Evolutionary conservation across 2,329 filamentous ascomycete species (phyloP).

Genomic region (Verticillium zaregamsianum): DNA sequence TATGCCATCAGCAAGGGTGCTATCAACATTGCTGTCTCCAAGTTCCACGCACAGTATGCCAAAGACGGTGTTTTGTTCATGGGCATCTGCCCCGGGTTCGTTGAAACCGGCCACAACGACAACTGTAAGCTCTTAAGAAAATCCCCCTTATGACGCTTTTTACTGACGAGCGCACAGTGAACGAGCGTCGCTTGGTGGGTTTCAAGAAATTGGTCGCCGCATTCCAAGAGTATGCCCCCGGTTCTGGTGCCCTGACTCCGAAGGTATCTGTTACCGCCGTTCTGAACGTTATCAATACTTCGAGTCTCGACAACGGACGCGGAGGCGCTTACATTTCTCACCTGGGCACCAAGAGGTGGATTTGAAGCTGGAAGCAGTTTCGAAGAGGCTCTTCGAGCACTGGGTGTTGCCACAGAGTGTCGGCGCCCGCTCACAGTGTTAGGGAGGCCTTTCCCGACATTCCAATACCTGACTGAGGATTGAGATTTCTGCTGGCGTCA

Average conservation of each 20-base stretch:
- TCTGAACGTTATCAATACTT: slow-evolving; percentile 26
- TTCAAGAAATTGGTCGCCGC: slow-evolving; percentile 16
- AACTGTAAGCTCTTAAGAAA: slow-evolving; percentile 15
- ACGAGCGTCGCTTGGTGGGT: slow-evolving; percentile 15
- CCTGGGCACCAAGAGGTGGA: slow-evolving; percentile 36
- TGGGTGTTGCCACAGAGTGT: too few relatives aligned
- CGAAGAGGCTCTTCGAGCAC: too few relatives aligned
- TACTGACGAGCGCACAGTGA: slow-evolving; percentile 16
- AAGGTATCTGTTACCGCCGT: slow-evolving; percentile 29
- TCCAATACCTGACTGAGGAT: too few relatives aligned
- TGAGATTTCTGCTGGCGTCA: too few relatives aligned
- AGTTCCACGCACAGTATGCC: slow-evolving; percentile 45
- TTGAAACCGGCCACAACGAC: slow-evolving; percentile 33
- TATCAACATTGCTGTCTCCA: slow-evolving; percentile 46
- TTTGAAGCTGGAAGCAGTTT: background rate
- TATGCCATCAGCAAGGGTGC: slow-evolving; percentile 50
- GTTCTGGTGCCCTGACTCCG: slow-evolving; percentile 29
- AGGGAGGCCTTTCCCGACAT: too few relatives aligned
- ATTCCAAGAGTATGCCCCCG: slow-evolving; percentile 32
- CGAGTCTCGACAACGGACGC: slow-evolving; percentile 39
- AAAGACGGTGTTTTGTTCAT: slow-evolving; percentile 49
- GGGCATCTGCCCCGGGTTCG: slow-evolving; percentile 45
- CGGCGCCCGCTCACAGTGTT: too few relatives aligned
- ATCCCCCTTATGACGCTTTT: slow-evolving; percentile 1
- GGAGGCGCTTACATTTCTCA: slow-evolving; percentile 52